Evolutionary conservation across 2,329 filamentous ascomycete genomes (phyloP), one percentile per base, ranked within the genome.

Genomic region (Sporothrix schenckii): DNA sequence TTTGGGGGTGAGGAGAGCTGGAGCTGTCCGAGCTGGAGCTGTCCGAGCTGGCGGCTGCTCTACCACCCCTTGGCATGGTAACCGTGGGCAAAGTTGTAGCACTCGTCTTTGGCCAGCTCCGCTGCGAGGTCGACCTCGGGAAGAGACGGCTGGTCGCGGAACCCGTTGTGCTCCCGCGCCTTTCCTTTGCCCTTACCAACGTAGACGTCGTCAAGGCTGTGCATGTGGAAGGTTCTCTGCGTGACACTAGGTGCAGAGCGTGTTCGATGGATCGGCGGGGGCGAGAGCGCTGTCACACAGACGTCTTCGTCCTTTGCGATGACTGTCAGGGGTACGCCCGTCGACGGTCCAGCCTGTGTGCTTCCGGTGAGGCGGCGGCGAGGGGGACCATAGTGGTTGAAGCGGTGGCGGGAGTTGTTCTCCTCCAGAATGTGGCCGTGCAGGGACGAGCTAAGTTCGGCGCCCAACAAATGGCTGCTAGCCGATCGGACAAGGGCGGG

Each of bases 41-140:
- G 30, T 24, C 4, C 4, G 5, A 19, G 61, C 44, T 44, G 30
- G 9, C 24, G 2, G 14, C 27, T 19, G 10, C 2, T 66, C n/a
- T 54, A 73, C 72, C 72, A 73, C 5, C 72, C 72, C n/a, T 69
- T 68, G 19, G 52, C 49, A 66, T 74, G 68, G 68, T 72, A 73
- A 49, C 70, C 68, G 21, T 41, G 41, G 34, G 19, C 65, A 50
- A 39, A 71, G 60, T 49, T 65, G 68, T 71, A 74, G 60, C 65
- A 69, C 16, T 66, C 49, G 6, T 61, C 44, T 24, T 47, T 66
- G 61, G 69, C 69, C 60, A 63, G 58, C 11, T 71, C 69, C 16
- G 69, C 70, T 1, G 69, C 67, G 41, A 67, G 73, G 49, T 50
- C 63, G 21, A 72, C 34, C 27, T 66, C 39, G 9, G 68, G 53